phyloP scores from a whole-genome alignment of 208 protist species.

The Trichomonas tenax region DNA sequence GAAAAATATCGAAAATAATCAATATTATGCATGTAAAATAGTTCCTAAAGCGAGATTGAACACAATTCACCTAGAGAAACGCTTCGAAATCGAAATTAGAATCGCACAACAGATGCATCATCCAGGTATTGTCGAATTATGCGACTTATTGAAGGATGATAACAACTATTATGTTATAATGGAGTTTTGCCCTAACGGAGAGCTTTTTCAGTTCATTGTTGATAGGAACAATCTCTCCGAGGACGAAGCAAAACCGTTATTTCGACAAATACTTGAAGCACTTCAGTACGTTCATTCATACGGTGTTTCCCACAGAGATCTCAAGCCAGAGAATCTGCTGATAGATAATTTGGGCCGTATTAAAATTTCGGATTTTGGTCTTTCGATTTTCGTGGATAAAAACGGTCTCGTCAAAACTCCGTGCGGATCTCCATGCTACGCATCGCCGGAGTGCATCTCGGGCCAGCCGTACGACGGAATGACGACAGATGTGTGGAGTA shows the following conservation, averaged over 20 bases:
- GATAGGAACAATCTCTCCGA: neutral
- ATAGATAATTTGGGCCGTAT: neutral
- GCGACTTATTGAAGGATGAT: neutral
- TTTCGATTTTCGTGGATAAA: neutral
- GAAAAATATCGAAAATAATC: neutral
- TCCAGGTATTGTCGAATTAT: neutral
- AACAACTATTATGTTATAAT: neutral
- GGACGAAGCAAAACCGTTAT: neutral
- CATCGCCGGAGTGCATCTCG: neutral
- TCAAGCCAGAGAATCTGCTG: neutral
- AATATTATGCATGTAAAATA: constrained; percentile 1
- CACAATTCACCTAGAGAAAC: neutral
- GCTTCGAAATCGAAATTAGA: neutral
- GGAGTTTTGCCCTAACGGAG: neutral
- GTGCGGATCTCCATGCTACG: constrained; percentile 8
- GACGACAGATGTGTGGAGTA: neutral
- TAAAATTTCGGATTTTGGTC: constrained; percentile 5
- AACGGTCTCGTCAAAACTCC: neutral
- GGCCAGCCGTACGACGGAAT: neutral
- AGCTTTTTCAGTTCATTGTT: neutral
- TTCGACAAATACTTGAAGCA: neutral
- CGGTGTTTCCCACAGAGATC: neutral
- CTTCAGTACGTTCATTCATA: neutral
- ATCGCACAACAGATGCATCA: neutral
- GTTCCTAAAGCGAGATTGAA: neutral